A percentile compares a stretch with the other conserved stretches of the same genome.
Conservation (phyloP, 306 rosid genomes). For the Fragaria vesca region DNA sequence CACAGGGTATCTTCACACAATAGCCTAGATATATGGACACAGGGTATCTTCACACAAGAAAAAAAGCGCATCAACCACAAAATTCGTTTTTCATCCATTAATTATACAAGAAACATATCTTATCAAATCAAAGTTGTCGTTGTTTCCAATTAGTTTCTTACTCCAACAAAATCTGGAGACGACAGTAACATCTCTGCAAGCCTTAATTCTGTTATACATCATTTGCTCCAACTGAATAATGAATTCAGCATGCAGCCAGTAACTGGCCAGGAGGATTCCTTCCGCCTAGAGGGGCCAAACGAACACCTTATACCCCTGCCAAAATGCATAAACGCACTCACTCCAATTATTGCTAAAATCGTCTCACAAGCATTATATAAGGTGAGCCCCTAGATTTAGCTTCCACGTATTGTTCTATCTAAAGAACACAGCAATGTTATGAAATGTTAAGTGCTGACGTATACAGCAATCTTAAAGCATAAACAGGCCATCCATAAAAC, state of each 20-base stretch:
- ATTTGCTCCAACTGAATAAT: neutral
- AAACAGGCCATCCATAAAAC: neutral
- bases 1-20: neutral
- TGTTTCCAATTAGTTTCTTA: slow-evolving; percentile 9
- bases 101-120: neutral
- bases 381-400: neutral
- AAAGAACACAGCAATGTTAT: neutral
- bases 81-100: neutral
- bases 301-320: slow-evolving; percentile 30
- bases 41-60: neutral
- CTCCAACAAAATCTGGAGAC: neutral
- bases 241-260: neutral
- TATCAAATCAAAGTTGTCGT: neutral
- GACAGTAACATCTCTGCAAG: slow-evolving; percentile 1
- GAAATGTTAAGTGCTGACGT: neutral
- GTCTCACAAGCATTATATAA: neutral
- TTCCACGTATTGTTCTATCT: neutral
- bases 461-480: neutral
- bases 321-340: slow-evolving; percentile 28
- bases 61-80: neutral
- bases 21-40: neutral
- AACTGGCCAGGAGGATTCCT: slow-evolving; percentile 6
- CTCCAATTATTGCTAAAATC: neutral
- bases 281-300: slow-evolving; percentile 26
- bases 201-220: slow-evolving; percentile 7